Evolutionary conservation across 2,329 filamentous ascomycete species (phyloP).

Genomic region (Ophiostoma novo-ulmi): DNA sequence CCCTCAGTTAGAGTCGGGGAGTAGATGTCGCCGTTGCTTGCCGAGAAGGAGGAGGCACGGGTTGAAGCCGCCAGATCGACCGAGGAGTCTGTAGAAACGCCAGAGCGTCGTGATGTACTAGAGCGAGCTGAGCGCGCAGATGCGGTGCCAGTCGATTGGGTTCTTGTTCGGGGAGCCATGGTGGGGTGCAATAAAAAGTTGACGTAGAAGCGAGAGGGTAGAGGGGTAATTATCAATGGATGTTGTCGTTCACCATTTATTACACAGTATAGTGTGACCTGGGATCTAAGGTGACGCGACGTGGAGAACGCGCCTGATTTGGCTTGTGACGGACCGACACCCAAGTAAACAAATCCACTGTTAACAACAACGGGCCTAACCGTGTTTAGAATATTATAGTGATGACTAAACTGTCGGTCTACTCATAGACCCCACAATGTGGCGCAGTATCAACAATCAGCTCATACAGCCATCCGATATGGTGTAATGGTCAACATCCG

Average conservation of each 20-base stretch:
- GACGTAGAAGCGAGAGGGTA: neutral
- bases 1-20: slow-evolving; percentile 10
- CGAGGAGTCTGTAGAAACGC: slow-evolving; percentile 12
- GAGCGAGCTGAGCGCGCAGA: slow-evolving; percentile 20
- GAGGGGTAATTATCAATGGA: neutral
- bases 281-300: neutral
- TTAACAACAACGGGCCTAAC: neutral
- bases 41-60: slow-evolving; percentile 21
- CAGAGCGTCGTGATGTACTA: slow-evolving; percentile 19
- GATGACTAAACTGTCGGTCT: neutral
- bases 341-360: slow-evolving; percentile 1
- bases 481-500: slow-evolving; percentile 29
- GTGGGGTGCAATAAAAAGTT: neutral
- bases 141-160: slow-evolving; percentile 16
- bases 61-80: slow-evolving; percentile 18
- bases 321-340: neutral
- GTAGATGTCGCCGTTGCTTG: slow-evolving; percentile 16
- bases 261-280: neutral
- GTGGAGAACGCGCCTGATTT: neutral
- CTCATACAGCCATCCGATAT: slow-evolving; percentile 24
- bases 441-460: neutral
- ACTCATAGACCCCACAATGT: neutral
- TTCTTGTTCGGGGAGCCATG: slow-evolving; percentile 17
- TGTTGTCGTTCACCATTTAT: no score
- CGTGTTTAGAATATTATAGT: neutral